These are phyloP conservation scores for Nematocida minor DNA, from an alignment of 371 early-diverging fungal species.

Conservation along the genomic window DNA sequence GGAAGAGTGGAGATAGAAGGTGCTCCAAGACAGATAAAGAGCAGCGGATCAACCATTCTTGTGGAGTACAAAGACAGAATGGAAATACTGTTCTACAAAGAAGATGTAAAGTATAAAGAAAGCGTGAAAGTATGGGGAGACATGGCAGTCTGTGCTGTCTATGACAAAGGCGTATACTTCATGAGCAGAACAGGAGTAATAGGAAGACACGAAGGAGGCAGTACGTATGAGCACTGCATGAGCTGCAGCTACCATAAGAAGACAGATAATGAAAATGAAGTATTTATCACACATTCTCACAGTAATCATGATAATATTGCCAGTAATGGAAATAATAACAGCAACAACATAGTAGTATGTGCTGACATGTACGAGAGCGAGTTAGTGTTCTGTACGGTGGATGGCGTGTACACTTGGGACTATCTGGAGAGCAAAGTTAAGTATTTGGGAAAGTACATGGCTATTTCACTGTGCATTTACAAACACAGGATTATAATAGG, in stretches of 20 bases:
- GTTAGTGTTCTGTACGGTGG: neutral
- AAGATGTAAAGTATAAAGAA: no score
- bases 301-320: no score
- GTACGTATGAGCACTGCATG: neutral
- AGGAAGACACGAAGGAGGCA: neutral
- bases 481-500: neutral
- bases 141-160: no score
- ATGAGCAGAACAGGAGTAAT: neutral
- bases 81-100: neutral
- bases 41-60: neutral
- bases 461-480: neutral
- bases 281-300: no score
- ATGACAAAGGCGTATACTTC: neutral
- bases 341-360: neutral
- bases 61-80: neutral
- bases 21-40: neutral
- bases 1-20: neutral
- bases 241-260: neutral
- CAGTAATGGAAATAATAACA: no score
- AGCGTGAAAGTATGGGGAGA: no score
- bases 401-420: neutral
- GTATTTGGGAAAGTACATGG: neutral
- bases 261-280: neutral
- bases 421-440: neutral
- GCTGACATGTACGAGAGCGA: neutral